These are phyloP conservation scores for Hibiscus trionum DNA, from an alignment of 345 rosid species.

Conservation along the genomic window DNA sequence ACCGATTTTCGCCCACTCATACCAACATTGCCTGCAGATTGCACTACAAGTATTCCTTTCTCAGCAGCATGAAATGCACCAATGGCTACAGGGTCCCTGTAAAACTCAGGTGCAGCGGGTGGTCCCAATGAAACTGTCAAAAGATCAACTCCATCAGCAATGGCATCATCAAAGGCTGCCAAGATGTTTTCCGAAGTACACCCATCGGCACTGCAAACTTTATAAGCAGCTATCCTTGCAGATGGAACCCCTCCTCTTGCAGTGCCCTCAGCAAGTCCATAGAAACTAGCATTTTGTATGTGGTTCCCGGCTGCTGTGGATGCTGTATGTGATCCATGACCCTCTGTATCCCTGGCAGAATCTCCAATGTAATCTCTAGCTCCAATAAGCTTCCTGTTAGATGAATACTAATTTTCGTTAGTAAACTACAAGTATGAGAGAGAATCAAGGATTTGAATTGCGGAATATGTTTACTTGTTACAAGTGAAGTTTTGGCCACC, in stretches of 20 bases:
- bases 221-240: constrained; percentile 28
- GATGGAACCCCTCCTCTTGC: constrained; percentile 17
- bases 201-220: background rate
- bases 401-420: background rate
- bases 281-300: background rate
- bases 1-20: background rate
- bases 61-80: constrained; percentile 21
- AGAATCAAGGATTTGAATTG: background rate
- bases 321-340: constrained; percentile 6
- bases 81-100: background rate
- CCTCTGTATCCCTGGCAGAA: background rate
- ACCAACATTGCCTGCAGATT: constrained; percentile 25
- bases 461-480: background rate
- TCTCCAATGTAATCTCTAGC: background rate
- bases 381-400: constrained; percentile 1
- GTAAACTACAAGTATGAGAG: background rate
- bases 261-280: constrained; percentile 1
- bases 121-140: constrained; percentile 22
- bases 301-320: background rate
- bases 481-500: background rate
- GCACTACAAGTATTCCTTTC: constrained; percentile 22
- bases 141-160: constrained; percentile 34
- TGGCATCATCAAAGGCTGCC: constrained; percentile 37
- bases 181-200: background rate
- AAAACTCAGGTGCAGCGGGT: fast-evolving